Base-by-base conservation (phyloP, 202 grass and related monocot genomes). In the Digitaria exilis region DNA sequence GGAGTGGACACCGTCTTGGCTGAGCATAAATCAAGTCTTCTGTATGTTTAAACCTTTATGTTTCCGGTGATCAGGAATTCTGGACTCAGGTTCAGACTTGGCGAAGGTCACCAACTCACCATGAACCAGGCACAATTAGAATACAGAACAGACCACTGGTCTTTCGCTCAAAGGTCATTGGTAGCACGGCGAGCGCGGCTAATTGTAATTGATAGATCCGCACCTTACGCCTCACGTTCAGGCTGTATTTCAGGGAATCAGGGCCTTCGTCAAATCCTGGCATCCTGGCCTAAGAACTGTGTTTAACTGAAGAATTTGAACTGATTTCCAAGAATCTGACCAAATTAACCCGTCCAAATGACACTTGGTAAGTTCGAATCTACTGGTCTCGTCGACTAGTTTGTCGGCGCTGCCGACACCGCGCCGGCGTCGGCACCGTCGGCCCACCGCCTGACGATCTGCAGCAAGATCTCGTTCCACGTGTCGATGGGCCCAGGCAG, bases 381-480 rank as follows among this genome's bases (percentile, higher is more conserved):
- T n/a, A n/a, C n/a, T n/a, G n/a, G n/a, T n/a, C n/a, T n/a, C n/a
- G n/a, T n/a, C n/a, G 4, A 8, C 9, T n/a, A 7, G 13, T 55
- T 81, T 76, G 6, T 70, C 0, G 72, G 15, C 50, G 70, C 34
- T 21, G 69, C 9, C 10, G 46, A 77, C 35, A 49, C 46, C 0
- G 57, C 26, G n/a, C 16, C 65, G 60, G 59, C 19, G 60, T 21
- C 76, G 44, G 39, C 61, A 30, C 76, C 29, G 6, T 80, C 29
- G 39, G 69, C 84, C 90, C 90, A 93, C 19, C 90, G 79, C 68
- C 77, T 92, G 35, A 96, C 82, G 48, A 96, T 21, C 71, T 90
- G 82, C 24, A 87, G 83, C 80, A 96, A 65, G 81, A 96, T 93
- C 86, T 97, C 92, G 80, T 97, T 97, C 95, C 95, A 97, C 24